Conservation (phyloP, 2,329 filamentous ascomycete genomes). For the Diplodia seriata region DNA sequence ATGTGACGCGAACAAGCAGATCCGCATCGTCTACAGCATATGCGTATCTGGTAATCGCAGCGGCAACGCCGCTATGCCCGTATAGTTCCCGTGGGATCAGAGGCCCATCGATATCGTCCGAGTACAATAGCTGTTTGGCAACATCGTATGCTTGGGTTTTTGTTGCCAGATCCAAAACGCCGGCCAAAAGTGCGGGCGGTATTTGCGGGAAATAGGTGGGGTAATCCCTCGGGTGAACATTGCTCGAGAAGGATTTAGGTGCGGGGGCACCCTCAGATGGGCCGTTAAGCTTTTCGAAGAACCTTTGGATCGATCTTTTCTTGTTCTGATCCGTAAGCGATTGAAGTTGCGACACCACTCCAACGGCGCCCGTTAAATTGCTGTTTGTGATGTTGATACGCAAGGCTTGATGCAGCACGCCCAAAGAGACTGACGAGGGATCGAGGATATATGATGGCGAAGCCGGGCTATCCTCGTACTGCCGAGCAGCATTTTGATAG, state of each 20-base stretch:
- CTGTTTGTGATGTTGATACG: conserved; percentile 49
- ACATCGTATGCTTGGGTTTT: conserved; percentile 56
- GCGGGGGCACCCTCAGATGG: conserved; percentile 6
- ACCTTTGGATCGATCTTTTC: conserved; percentile 49
- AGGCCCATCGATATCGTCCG: conserved; percentile 61
- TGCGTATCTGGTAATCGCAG: conserved; percentile 63
- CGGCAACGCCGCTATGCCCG: conserved; percentile 55
- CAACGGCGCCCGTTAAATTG: conserved; percentile 48
- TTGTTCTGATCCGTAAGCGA: conserved; percentile 54
- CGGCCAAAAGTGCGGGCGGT: conserved; percentile 56
- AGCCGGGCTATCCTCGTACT: conserved; percentile 31
- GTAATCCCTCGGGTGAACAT: conserved; percentile 44
- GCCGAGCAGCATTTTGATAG: conserved; percentile 46
- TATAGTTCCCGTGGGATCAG: conserved; percentile 57
- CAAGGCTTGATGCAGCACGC: conserved; percentile 53
- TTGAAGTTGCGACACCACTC: conserved; percentile 49
- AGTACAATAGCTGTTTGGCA: conserved; percentile 61
- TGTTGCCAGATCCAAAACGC: conserved; percentile 59
- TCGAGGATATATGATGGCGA: conserved; percentile 53
- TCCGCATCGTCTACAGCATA: conserved; percentile 55
- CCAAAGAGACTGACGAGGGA: conserved; percentile 52
- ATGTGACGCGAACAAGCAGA: conserved; percentile 40
- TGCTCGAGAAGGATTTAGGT: conserved; percentile 42
- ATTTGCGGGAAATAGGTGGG: conserved; percentile 55
- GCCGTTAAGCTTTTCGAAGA: conserved; percentile 48